Conservation (phyloP, 768 basidiomycete species). For the Phlebiopsis gigantea region DNA sequence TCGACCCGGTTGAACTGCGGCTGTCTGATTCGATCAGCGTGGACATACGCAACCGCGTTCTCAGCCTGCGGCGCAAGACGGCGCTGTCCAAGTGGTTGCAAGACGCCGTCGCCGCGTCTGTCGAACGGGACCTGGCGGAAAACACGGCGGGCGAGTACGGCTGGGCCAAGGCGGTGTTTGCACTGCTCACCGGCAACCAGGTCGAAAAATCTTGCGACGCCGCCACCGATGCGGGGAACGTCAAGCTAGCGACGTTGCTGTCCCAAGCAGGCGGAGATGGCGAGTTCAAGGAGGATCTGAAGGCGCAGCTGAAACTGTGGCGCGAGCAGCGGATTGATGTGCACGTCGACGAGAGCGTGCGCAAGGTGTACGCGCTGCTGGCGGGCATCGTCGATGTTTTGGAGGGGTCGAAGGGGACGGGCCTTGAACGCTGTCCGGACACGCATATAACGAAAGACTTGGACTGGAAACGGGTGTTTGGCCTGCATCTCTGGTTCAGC, state of each 20-base stretch:
- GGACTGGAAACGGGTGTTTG: conserved; percentile 95
- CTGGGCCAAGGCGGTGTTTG: conserved; percentile 56
- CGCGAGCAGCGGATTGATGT: conserved; percentile 66
- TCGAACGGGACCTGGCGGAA: conserved; percentile 67
- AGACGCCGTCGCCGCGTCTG: conserved; percentile 57
- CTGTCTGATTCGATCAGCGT: conserved; percentile 50
- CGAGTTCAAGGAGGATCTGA: conserved; percentile 67
- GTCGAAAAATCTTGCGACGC: conserved; percentile 74
- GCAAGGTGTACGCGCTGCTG: conserved; percentile 79
- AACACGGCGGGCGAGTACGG: conserved; percentile 24
- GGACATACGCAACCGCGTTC: conserved; percentile 58
- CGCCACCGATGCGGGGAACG: conserved; percentile 69
- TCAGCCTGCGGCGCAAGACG: conserved; percentile 64
- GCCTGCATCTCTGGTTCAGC: conserved; percentile 86
- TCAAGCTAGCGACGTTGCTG: conserved; percentile 55
- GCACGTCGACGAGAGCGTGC: conserved; percentile 60
- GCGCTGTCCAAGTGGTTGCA: conserved; percentile 85
- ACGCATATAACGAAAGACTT: conserved; percentile 63
- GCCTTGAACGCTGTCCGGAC: conserved; percentile 47
- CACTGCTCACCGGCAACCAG: conserved; percentile 82
- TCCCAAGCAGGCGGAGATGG: conserved; percentile 81
- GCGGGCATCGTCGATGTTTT: conserved; percentile 67
- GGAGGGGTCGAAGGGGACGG: conserved; percentile 47
- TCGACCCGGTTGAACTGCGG: conserved; percentile 74
- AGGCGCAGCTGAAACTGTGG: conserved; percentile 79